Evolutionary conservation across 352 stramenopile genomes (phyloP).

Genomic region (Phytopythium ostracodes): DNA sequence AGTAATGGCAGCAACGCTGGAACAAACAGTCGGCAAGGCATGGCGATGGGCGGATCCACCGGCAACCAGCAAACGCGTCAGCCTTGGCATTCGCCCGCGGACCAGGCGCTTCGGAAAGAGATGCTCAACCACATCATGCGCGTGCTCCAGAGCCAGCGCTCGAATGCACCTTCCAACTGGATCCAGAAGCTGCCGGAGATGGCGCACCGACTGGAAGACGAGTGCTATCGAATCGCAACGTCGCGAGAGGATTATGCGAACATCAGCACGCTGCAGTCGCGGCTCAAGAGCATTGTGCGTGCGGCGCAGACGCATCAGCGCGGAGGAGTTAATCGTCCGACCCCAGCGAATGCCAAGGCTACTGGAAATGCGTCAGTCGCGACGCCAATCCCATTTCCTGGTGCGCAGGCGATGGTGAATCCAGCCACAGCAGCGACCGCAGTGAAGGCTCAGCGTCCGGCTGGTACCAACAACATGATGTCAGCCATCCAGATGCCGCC

Average conservation of each 20-base stretch:
- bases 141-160: slow-evolving; percentile 93
- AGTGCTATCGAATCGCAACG: slow-evolving; percentile 90
- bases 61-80: slow-evolving; percentile 26
- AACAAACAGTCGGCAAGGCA: slow-evolving; percentile 18
- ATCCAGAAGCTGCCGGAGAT: slow-evolving; percentile 97
- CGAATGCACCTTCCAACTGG: slow-evolving; percentile 95
- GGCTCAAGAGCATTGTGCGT: slow-evolving; percentile 94
- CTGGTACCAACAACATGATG: slow-evolving; percentile 15
- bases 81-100: slow-evolving; percentile 65
- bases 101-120: slow-evolving; percentile 73
- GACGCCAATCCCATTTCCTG: slow-evolving; percentile 57
- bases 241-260: slow-evolving; percentile 95
- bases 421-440: slow-evolving; percentile 9
- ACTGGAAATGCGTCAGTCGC: slow-evolving; percentile 16
- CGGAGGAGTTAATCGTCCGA: slow-evolving; percentile 21
- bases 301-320: slow-evolving; percentile 65
- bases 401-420: slow-evolving; percentile 34
- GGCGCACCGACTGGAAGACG: slow-evolving; percentile 96
- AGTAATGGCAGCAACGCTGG: slow-evolving; percentile 18
- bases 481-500: slow-evolving; percentile 70
- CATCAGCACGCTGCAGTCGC: slow-evolving; percentile 91
- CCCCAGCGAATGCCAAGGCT: slow-evolving; percentile 16
- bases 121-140: slow-evolving; percentile 92
- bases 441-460: slow-evolving; percentile 1
- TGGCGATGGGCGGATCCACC: slow-evolving; percentile 17